Percentiles rank a stretch among this genome's conserved stretches.
phyloP scores from a whole-genome alignment of 2,329 filamentous ascomycete species.

The Colletotrichum sp. region DNA sequence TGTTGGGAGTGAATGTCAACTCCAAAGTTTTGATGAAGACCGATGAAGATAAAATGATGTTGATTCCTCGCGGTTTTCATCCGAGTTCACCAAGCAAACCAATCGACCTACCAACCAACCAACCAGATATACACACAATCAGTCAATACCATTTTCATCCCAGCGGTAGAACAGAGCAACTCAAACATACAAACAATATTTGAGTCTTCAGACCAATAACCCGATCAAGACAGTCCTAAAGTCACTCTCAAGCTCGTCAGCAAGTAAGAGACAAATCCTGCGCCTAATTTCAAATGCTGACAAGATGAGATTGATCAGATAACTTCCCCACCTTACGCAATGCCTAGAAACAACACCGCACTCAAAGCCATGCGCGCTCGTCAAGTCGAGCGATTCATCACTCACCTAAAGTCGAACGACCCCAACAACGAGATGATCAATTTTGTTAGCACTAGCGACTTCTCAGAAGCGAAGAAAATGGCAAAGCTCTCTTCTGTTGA shows the following conservation, averaged over 20 bases:
- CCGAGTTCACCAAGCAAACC: neutral
- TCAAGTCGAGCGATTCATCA: neutral
- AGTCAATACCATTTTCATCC: neutral
- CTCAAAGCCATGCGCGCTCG: neutral
- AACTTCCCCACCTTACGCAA: neutral
- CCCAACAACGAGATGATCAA: neutral
- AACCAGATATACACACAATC: neutral
- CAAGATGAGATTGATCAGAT: neutral
- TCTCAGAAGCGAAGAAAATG: neutral
- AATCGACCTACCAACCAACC: neutral
- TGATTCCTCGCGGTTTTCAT: neutral
- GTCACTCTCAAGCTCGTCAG: neutral
- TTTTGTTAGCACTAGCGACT: neutral
- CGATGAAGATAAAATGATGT: neutral
- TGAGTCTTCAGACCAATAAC: neutral
- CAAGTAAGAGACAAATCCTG: neutral
- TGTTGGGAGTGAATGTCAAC: neutral
- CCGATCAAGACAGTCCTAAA: neutral
- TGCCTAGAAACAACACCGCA: neutral
- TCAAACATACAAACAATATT: neutral
- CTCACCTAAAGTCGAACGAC: neutral
- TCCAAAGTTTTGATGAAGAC: neutral
- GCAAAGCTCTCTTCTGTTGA: neutral
- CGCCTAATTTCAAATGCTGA: neutral
- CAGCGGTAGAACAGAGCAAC: neutral